A percentile compares a stretch with the other conserved stretches of the same genome.
phyloP scores from a whole-genome alignment of 2,329 filamentous ascomycete genomes.

The Fusarium praegraminearum region DNA sequence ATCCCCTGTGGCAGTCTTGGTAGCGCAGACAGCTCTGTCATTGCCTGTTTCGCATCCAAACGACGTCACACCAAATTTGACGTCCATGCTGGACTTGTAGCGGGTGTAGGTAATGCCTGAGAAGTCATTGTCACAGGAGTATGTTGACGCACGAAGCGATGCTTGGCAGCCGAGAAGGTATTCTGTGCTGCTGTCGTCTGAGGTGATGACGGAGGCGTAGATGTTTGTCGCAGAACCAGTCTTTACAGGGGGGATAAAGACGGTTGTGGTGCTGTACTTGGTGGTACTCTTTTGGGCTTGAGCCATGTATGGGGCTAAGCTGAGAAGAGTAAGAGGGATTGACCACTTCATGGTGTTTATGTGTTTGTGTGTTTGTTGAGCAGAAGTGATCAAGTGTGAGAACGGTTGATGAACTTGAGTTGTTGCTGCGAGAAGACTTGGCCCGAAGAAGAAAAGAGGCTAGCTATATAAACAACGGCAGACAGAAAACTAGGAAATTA shows the following conservation, averaged over 20 bases:
- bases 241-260: slow-evolving; percentile 32
- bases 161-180: slow-evolving; percentile 45
- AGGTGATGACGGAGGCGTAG: slow-evolving; percentile 44
- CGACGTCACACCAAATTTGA: slow-evolving; percentile 29
- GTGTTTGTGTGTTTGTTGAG: background rate
- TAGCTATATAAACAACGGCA: background rate
- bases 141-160: slow-evolving; percentile 23
- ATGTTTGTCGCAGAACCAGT: slow-evolving; percentile 40
- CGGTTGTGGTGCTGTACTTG: slow-evolving; percentile 17
- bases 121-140: slow-evolving; percentile 41
- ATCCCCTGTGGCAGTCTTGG: background rate
- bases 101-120: slow-evolving; percentile 41
- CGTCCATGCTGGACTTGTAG: slow-evolving; percentile 23
- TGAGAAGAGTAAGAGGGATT: background rate
- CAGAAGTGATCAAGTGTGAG: background rate
- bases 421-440: background rate
- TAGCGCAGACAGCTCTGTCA: slow-evolving; percentile 29
- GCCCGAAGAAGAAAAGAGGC: background rate
- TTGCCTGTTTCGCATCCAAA: slow-evolving; percentile 36
- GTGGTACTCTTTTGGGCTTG: slow-evolving; percentile 26
- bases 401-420: background rate
- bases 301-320: background rate
- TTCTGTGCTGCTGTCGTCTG: slow-evolving; percentile 34
- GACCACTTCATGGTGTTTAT: background rate
- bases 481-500: background rate